Evolutionary conservation across 2,329 filamentous ascomycete genomes (phyloP), one percentile per base, ranked within the genome.

Genomic region (Diaporthe australafricana): DNA sequence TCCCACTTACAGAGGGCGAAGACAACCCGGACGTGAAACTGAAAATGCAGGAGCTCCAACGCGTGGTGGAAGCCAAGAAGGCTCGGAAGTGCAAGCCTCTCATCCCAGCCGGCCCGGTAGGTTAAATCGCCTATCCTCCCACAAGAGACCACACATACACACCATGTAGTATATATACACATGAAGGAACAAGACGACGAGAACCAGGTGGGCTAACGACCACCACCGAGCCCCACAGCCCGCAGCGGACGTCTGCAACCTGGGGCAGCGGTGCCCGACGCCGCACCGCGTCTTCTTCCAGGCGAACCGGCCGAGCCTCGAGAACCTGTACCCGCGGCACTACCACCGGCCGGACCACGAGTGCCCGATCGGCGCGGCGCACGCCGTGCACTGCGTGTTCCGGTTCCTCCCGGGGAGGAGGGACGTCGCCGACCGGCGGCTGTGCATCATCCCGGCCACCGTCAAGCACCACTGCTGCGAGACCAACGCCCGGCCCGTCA

Each of bases 371-470:
- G 71, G 71, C 27, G 52, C 60, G 14, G 60, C 38, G 22, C 71
- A 73, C 53, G n/a, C 45, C 17, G 22, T 73, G 16, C 71, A 73
- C 68, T 73, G 71, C 68, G 71, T 68, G 6, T 73, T 71, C 55
- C 47, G 60, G 14, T 55, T 55, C 35, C 30, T 56, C 20, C 50
- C 40, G 3, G 40, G 45, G 32, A 53, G 25, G 32, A 53, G 25
- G 14, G 47, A 65, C n/a, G 17, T 27, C 25, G 25, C 27, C 40
- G 56, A 71, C 45, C 57, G 45, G 35, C 55, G 50, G 22, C 40
- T 47, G 25, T 73, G 68, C 27, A 70, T 69, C 42, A 45, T 72
- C 57, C 70, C 70, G 25, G 55, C 63, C 45, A 70, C 50, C 11
- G 17, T 71, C n/a, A 53, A 17, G 42, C 71, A 73, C 55, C 48